A percentile compares a stretch with the other conserved stretches of the same genome.
These are phyloP conservation scores for Cerrena zonata DNA, from an alignment of 1,284 basidiomycete species.

Conservation along the genomic window DNA sequence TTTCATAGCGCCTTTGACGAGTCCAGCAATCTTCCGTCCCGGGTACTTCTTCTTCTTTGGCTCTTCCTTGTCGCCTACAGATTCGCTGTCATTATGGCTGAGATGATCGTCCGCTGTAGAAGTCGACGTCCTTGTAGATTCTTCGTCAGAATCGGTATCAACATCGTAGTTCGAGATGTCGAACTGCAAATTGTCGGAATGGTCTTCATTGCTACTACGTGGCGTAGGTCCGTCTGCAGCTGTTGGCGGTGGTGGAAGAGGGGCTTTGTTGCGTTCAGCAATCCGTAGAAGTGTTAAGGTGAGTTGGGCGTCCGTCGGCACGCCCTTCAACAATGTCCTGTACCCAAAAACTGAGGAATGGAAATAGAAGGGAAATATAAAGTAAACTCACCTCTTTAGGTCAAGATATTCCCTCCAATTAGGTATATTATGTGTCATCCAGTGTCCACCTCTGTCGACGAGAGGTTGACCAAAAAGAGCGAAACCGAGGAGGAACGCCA, in stretches of 20 bases:
- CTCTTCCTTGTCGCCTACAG: not conserved
- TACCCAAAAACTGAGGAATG: not conserved
- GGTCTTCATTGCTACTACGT: constrained; percentile 12
- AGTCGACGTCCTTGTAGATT: constrained; percentile 2
- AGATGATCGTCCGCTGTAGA: constrained; percentile 1
- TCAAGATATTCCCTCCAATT: constrained; percentile 43
- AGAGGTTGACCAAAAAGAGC: constrained; percentile 49
- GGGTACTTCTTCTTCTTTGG: constrained; percentile 14
- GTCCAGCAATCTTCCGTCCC: constrained; percentile 18
- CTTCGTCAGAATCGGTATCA: constrained; percentile 17
- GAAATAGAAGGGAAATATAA: not conserved
- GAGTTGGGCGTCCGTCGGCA: constrained; percentile 54
- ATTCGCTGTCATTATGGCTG: not conserved
- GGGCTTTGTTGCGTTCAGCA: constrained; percentile 37
- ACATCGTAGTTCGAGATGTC: constrained; percentile 21
- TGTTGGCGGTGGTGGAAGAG: constrained; percentile 39
- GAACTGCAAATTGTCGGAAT: constrained; percentile 18
- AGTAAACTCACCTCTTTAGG: constrained; percentile 35
- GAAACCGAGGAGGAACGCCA: constrained; percentile 40
- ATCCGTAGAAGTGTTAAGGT: constrained; percentile 46
- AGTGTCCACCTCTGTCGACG: constrained; percentile 31
- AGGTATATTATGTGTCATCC: constrained; percentile 38
- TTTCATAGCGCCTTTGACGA: constrained; percentile 22
- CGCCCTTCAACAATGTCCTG: constrained; percentile 43
- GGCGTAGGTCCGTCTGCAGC: constrained; percentile 15